phyloP scores from a whole-genome alignment of 192 early-diverging fungal genomes.

The Funneliformis mosseae region DNA sequence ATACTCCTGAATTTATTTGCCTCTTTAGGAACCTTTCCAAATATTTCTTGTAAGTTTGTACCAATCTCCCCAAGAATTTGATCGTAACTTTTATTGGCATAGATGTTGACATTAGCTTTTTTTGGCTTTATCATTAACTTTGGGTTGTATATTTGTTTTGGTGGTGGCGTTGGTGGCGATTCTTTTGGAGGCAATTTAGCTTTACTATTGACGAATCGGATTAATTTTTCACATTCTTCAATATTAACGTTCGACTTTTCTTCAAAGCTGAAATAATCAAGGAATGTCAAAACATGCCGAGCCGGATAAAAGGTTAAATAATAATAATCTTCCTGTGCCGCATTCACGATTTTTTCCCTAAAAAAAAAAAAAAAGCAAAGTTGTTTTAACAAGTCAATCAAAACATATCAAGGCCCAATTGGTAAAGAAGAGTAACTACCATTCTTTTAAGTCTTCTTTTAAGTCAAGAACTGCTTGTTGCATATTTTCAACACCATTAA shows the following conservation, averaged over 20 bases:
- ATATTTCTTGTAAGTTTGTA: not conserved
- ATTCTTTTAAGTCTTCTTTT: conserved; percentile 6
- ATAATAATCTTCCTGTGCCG: conserved; percentile 29
- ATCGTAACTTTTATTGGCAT: not conserved
- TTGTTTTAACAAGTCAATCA: not conserved
- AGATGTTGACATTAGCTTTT: too few species aligned
- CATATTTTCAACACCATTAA: not conserved
- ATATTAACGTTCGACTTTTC: not conserved
- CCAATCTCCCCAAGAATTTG: conserved; percentile 11
- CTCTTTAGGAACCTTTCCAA: not conserved
- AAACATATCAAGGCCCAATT: not conserved
- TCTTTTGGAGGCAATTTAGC: not conserved
- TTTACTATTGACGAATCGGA: conserved; percentile 1
- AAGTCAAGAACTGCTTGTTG: not conserved
- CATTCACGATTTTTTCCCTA: conserved; percentile 22
- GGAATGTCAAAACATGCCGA: conserved; percentile 33
- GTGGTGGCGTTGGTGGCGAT: too few species aligned
- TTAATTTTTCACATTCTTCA: not conserved
- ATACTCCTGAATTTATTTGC: not conserved
- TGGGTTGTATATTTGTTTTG: too few species aligned
- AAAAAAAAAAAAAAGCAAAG: too few species aligned
- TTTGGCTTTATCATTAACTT: too few species aligned
- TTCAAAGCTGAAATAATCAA: conserved; percentile 26
- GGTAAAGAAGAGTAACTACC: not conserved
- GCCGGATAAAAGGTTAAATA: conserved; percentile 31